Base-by-base conservation (phyloP, 1,139 yeast genomes). In the Magnusiomyces magnusii region DNA sequence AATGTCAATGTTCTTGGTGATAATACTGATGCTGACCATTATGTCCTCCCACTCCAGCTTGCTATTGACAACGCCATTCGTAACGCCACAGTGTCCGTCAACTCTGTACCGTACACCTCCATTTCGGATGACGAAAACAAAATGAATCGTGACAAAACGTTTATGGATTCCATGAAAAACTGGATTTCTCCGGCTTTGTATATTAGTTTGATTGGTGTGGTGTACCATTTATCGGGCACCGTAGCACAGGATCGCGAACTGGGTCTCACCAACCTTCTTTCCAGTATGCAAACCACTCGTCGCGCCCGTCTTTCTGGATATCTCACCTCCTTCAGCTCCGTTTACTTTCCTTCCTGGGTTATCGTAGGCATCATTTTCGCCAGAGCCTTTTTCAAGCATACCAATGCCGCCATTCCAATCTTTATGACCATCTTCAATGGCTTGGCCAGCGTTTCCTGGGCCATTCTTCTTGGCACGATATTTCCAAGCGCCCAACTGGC, bases 101-200 rank as follows among this genome's bases (percentile, higher is more conserved):
- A 60, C 10, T 67, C 71, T 0, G 54, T 73, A 60, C 72, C 74
- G 0, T 73, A 63, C 62, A 73, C 76, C 2, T 61, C 69, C 9
- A 53, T 64, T 31, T 59, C 72, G 13, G 64, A 69, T 41, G 62
- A 63, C n/a, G 62, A 67, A 58, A 65, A 66, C 50, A 57, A 64
- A 7, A 60, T 66, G 25, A 63, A 64, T 36, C 62, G 65, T 23
- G 67, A 71, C 54, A 57, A 58, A 24, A 62, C 64, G 53, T 73
- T 66, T 57, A 66, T 72, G 66, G 66, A 67, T 24, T 61, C 68
- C 13, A 62, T 71, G 19, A 60, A 62, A 54, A 67, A 69, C 58
- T 72, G 72, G 66, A 61, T 72, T 1, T 70, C 75, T 3, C 75
- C 75, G 2, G 75, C 75, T 0, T 57, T 73, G 55, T 71, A 72